These are phyloP conservation scores for Phytomonas sp. DNA, from an alignment of 208 protist species.

Conservation along the genomic window DNA sequence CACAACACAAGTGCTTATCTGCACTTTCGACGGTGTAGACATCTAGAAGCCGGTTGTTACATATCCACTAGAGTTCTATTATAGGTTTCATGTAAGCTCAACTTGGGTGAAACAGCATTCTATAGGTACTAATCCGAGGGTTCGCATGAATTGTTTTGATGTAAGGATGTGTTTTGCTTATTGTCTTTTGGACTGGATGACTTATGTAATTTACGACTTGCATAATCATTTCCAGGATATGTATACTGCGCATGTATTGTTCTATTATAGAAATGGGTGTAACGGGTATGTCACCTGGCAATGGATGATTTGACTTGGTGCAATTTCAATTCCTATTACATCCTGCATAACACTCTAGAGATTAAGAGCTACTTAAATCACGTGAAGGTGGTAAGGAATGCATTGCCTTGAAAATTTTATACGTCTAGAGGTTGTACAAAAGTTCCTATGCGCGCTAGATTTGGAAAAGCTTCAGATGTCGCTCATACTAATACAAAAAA, in stretches of 20 bases:
- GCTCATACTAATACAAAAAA: neutral
- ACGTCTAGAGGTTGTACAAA: neutral
- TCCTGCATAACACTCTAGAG: neutral
- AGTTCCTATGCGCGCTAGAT: neutral
- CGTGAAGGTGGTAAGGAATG: neutral
- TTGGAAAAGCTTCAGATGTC: neutral
- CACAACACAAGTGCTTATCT: neutral
- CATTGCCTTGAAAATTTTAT: neutral
- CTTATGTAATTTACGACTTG: neutral
- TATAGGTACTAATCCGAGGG: neutral
- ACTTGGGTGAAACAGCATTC: neutral
- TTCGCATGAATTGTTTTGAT: neutral
- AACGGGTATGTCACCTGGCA: neutral
- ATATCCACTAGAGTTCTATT: neutral
- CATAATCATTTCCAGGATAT: neutral
- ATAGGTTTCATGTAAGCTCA: neutral
- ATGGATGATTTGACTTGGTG: neutral
- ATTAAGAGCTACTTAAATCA: neutral
- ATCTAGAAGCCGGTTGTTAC: neutral
- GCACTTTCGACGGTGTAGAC: neutral
- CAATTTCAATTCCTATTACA: neutral
- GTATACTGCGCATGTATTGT: neutral
- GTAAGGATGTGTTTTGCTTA: neutral
- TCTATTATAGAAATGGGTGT: neutral
- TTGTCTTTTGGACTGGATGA: neutral